Evolutionary conservation across 2,329 filamentous ascomycete species (phyloP).

Genomic region (Pyricularia sp.): DNA sequence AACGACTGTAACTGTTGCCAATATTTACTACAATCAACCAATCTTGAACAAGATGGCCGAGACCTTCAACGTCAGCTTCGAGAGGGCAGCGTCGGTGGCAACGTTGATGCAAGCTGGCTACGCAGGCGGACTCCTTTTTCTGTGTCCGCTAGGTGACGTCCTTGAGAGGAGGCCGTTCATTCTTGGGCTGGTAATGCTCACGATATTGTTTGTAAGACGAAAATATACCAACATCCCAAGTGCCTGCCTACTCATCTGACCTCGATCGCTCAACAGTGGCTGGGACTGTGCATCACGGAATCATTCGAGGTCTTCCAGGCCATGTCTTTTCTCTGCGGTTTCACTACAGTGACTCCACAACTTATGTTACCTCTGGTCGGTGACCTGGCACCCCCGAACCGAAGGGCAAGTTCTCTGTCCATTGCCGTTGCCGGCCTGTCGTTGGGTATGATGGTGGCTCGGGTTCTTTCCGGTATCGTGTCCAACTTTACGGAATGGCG

Average conservation of each 20-base stretch:
- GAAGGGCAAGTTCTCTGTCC: slow-evolving; percentile 60
- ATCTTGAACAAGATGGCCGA: slow-evolving; percentile 66
- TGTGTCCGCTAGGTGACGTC: slow-evolving; percentile 68
- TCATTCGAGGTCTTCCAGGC: slow-evolving; percentile 56
- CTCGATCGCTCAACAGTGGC: slow-evolving; percentile 33
- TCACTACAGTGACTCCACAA: slow-evolving; percentile 73
- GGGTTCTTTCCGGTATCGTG: slow-evolving; percentile 66
- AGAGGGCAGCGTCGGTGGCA: slow-evolving; percentile 57
- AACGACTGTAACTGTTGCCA: slow-evolving; percentile 62
- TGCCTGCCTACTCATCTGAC: not conserved
- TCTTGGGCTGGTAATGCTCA: slow-evolving; percentile 55
- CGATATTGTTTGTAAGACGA: slow-evolving; percentile 51
- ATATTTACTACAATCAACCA: slow-evolving; percentile 70
- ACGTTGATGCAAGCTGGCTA: slow-evolving; percentile 76
- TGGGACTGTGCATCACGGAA: slow-evolving; percentile 61
- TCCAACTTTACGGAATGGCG: slow-evolving; percentile 68
- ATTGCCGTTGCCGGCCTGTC: slow-evolving; percentile 69
- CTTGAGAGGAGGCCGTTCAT: slow-evolving; percentile 62
- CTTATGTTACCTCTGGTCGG: slow-evolving; percentile 74
- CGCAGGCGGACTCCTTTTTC: slow-evolving; percentile 60
- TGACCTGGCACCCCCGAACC: slow-evolving; percentile 61
- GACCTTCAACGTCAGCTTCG: slow-evolving; percentile 62
- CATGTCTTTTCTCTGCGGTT: slow-evolving; percentile 63
- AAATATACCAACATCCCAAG: not conserved
- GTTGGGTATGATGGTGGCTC: slow-evolving; percentile 66